Evolutionary conservation across 441 rosid species (phyloP), one percentile per base, ranked within the genome.

Genomic region (Erodium moschatum): DNA sequence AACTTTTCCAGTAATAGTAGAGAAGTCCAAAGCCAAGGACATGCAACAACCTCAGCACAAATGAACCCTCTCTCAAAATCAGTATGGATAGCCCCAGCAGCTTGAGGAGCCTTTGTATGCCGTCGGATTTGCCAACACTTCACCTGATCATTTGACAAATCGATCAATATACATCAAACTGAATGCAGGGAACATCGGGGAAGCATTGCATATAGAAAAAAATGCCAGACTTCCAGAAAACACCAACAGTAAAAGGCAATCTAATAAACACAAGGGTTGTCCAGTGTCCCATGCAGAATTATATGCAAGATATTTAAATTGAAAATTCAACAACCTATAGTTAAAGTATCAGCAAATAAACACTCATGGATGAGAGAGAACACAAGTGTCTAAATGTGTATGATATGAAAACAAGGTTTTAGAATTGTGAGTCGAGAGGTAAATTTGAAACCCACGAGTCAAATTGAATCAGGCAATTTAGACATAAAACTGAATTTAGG

Each of bases 101-200:
- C 97, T 78, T 95, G 99, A 72, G 99, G 99, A 68, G 99, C 97
- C 82, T 95, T 95, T 68, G 96, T 69, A 80, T 80, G 97, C 66
- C 89, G 76, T 78, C 99, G 80, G 76, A 95, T 95, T 80, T 95
- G 99, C 99, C 99, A 95, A 86, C 99, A 91, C 64, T 87, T 95
- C 54, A 95, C 99, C 99, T 95, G 83, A 70, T 56, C 20, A 70
- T 69, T 68, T 15, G 50, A 67, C 42, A 35, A 13, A 69, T 29
- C 66, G 9, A 21, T 31, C 24, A 67, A 5, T 27, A 19, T 64
- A 13, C 15, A 19, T 44, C 61, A 67, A 63, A 38, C 9, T 58
- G 27, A 56, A 56, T 64, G 52, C 62, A 4, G n/a, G 2, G 38
- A 70, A 54, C 29, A 35, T 58, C 68, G 12, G 40, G 27, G 21